Evolutionary conservation across 306 rosid genomes (phyloP), one percentile per base, ranked within the genome.

Genomic region (Vicia faba): DNA sequence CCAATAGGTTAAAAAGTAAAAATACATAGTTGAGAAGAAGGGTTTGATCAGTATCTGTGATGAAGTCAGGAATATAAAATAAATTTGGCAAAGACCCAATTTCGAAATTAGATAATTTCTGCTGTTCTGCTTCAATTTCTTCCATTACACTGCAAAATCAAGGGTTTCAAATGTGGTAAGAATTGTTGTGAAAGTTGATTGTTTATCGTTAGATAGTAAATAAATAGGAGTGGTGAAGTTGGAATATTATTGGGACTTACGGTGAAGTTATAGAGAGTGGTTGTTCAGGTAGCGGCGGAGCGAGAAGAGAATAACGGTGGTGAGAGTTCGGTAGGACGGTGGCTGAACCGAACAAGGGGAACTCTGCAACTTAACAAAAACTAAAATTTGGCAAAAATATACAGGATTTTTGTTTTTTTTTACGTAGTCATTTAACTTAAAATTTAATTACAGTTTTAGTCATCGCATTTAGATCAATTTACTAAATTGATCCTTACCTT

Each of bases 51-150:
- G 45, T 11, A 4, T 75, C 79, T 0, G 83, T 56, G 57, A 87
- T 73, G 79, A 92, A 89, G 62, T 92, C 71, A 35, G 96, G 97
- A 57, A 92, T 46, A 71, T 87, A 89, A 15, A 75, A 66, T 14
- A 92, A 8, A 64, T 92, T 87, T 14, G 92, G 89, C 61, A 81
- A 68, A 75, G 85, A 71, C 39, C 92, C 97, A 67, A 89, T 86
- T 89, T 70, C 74, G 82, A 73, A 85, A 46, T 45, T 1, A 40
- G 46, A 8, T 58, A 84, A 57, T 3, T 61, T 64, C 39, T 75
- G 74, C 23, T 73, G 72, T 64, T 53, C 66, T 70, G 63, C 77
- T 74, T 86, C 86, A 8, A 12, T 38, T 5, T 39, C 11, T 38
- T 39, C 68, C 90, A 84, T 84, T 38, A 26, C 63, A 48, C 80